Evolutionary conservation across 345 rosid genomes (phyloP), one percentile per base, ranked within the genome.

Genomic region (Aegle marmelos): DNA sequence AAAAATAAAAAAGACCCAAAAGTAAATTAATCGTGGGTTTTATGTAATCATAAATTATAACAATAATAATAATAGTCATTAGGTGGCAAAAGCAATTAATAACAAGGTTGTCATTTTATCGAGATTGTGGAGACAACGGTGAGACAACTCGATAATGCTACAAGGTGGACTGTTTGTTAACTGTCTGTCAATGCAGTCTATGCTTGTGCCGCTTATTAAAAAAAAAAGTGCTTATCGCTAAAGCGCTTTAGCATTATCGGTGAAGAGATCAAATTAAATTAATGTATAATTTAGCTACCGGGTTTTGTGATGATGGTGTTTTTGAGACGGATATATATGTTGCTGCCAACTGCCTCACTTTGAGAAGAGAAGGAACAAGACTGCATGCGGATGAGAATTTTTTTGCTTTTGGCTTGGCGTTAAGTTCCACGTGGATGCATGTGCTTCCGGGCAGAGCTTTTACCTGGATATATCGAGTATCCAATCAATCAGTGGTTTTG

Each of bases 121-220:
- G 22, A 34, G 63, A 25, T 57, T 24, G 70, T 50, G 82, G 83
- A 78, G 84, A 83, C 83, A 83, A 74, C 16, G 70, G 25, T 22
- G 9, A 36, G 79, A 83, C 82, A 84, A 21, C 61, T 59, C 61
- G 24, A 66, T 70, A 37, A 50, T 68, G 75, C 56, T 31, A 31
- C 80, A 33, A 71, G 48, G 79, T 78, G 77, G 78, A 37, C 30
- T 75, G 79, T 71, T 71, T 25, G 17, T 41, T 68, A 50, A 34
- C 25, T 74, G 73, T 78, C 77, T 62, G 41, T 60, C 34, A 25
- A 53, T 28, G 6, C 6, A 16, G 0, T 53, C 5, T 5, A 16
- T 16, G 25, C 24, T 54, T 61, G 19, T 45, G 61, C 53, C 27
- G 50, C 10, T 9, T 10, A 8, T 74, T 34, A 21, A 31, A 72